These are phyloP conservation scores for Exobasidium cylindrosporum DNA, from an alignment of 1,284 basidiomycete species.

Conservation along the genomic window DNA sequence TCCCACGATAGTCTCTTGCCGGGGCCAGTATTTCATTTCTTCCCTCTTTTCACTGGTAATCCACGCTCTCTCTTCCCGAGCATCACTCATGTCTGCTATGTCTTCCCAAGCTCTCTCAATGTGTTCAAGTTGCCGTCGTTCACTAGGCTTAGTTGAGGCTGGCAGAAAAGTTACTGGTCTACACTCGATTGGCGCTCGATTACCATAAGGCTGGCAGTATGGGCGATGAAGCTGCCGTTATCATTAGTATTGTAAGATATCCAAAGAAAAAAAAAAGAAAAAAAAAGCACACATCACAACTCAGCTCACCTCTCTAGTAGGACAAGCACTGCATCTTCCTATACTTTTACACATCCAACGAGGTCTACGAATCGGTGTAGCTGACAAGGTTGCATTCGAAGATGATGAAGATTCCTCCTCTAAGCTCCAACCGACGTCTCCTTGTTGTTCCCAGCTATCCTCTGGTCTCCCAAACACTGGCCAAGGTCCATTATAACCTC, in stretches of 20 bases:
- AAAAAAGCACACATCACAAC: no score
- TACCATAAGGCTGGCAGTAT: conserved; percentile 11
- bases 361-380: not conserved
- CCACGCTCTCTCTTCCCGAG: not conserved
- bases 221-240: conserved; percentile 5
- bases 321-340: not conserved
- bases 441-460: not conserved
- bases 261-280: no score
- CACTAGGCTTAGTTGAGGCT: not conserved
- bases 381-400: not conserved
- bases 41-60: not conserved
- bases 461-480: conserved; percentile 6
- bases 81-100: not conserved
- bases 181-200: conserved; percentile 8
- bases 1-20: not conserved
- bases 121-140: not conserved
- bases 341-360: conserved; percentile 2
- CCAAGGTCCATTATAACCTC: conserved; percentile 5
- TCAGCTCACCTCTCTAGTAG: conserved; percentile 1
- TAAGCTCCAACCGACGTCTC: not conserved
- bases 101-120: not conserved
- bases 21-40: not conserved
- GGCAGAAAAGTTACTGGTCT: not conserved
- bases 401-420: not conserved
- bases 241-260: no score